Evolutionary conservation across 148 eudicot genomes (phyloP), one percentile per base, ranked within the genome.

Genomic region (Pouteria glomerata): DNA sequence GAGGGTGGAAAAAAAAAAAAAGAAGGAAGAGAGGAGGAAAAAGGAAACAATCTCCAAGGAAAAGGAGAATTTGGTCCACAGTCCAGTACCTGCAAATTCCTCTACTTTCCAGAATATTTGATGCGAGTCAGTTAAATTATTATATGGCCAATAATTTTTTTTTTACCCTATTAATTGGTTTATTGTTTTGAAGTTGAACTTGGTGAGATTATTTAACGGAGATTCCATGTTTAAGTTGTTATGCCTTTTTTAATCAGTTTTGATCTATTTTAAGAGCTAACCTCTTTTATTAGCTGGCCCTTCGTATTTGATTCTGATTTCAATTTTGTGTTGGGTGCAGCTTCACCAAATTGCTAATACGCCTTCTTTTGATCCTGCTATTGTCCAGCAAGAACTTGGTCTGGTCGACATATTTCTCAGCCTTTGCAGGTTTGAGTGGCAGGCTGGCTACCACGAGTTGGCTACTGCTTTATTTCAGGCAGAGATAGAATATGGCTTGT

Each of bases 401-500:
- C 76, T 95, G 63, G 96, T 92, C 70, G 92, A 92, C 83, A 65
- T 88, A 72, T 85, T 95, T 82, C 50, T 90, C 51, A 80, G 90
- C 70, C 88, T 95, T 23, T 95, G 99, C 76, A 85, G 96, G 76
- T 87, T 92, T 77, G 99, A 95, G 85, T 95, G 99, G 99, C 96
- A 91, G 75, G 87, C 90, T 71, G 99, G 99, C n/a, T 92, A 88
- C 81, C 92, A 82, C 48, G 99, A 95, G 85, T 81, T 95, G 81
- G 90, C 97, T 29, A 95, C 97, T 82, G 97, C 97, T 63, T 81
- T 95, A 72, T 84, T 95, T 75, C 99, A 95, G 85, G 99, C 94
- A 34, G 94, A 86, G 83, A 72, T 95, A 69, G 99, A 95, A 66
- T 92, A 95, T 79, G 71, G 88, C 78, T 82, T 95, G 81, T 95